Evolutionary conservation across 805 yeast species (phyloP).

Genomic region (Lachancea kluyveri): DNA sequence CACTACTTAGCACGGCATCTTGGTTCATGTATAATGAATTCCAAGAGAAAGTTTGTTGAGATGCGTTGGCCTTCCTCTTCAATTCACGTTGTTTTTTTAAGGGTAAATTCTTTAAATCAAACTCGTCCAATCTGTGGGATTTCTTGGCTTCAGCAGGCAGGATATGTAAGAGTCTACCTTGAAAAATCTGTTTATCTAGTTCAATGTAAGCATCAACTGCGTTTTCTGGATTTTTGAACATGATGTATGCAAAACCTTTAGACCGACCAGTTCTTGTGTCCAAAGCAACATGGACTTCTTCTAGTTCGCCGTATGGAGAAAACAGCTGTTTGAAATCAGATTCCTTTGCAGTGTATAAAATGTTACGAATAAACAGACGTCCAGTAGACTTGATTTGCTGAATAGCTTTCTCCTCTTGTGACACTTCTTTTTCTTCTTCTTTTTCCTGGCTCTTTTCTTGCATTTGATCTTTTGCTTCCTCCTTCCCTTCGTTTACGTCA

Average conservation of each 20-base stretch:
- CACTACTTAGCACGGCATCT: constrained; percentile 89
- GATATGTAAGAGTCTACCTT: constrained; percentile 88
- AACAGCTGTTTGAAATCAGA: constrained; percentile 68
- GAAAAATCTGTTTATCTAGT: constrained; percentile 84
- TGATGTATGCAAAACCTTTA: constrained; percentile 87
- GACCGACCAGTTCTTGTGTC: constrained; percentile 87
- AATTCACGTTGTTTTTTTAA: constrained; percentile 85
- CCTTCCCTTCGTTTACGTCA: constrained; percentile 9
- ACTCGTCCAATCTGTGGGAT: constrained; percentile 80
- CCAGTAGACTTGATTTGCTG: constrained; percentile 61
- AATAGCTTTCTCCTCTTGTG: constrained; percentile 43
- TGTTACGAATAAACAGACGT: constrained; percentile 82
- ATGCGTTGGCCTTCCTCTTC: constrained; percentile 76
- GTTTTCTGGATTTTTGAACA: constrained; percentile 58
- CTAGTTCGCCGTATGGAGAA: constrained; percentile 58
- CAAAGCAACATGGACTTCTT: constrained; percentile 88
- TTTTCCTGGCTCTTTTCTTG: constrained; percentile 8
- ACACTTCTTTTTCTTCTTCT: constrained; percentile 21
- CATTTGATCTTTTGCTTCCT: constrained; percentile 5
- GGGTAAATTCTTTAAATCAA: constrained; percentile 85
- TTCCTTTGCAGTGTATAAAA: constrained; percentile 72
- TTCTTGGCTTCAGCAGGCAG: constrained; percentile 81
- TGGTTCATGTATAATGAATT: constrained; percentile 84
- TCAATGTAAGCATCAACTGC: constrained; percentile 71
- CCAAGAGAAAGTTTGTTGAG: constrained; percentile 89